Evolutionary conservation across 2,329 filamentous ascomycete species (phyloP).

Genomic region (Fusarium pseudograminearum): DNA sequence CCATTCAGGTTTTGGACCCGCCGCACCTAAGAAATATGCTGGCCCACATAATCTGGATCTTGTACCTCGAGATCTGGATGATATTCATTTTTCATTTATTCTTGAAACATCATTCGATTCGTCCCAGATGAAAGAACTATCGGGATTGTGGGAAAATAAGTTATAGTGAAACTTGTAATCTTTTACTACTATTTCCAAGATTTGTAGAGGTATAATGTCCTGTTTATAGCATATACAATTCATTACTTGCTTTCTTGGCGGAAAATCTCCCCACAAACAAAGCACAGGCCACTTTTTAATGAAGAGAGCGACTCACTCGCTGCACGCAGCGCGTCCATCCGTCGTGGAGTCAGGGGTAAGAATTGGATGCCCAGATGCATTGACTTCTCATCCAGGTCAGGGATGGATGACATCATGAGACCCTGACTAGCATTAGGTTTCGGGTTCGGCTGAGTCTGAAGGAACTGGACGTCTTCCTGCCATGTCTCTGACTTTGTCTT

Average conservation of each 20-base stretch:
- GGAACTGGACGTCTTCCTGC: conserved; percentile 2
- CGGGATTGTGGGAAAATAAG: neutral
- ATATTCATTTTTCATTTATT: neutral
- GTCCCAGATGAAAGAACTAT: neutral
- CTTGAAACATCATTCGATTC: neutral
- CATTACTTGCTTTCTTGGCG: conserved; percentile 26
- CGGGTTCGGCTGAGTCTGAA: conserved; percentile 29
- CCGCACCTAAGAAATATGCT: neutral
- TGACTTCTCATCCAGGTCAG: conserved; percentile 7
- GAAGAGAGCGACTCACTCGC: conserved; percentile 35
- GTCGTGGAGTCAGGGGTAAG: conserved; percentile 38
- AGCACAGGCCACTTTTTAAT: conserved; percentile 38
- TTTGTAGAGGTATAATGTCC: conserved; percentile 13
- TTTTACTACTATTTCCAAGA: neutral
- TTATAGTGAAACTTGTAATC: neutral
- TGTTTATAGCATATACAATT: neutral
- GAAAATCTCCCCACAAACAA: conserved; percentile 35
- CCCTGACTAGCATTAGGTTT: conserved; percentile 34
- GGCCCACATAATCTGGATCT: conserved; percentile 12
- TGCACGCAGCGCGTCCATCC: conserved; percentile 23
- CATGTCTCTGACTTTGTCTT: conserved; percentile 8
- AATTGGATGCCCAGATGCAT: conserved; percentile 25
- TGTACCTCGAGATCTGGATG: neutral
- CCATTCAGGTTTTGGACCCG: conserved; percentile 9
- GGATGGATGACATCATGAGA: conserved; percentile 47